Base-by-base conservation (phyloP, 768 basidiomycete genomes). In the Tremella fuciformis region DNA sequence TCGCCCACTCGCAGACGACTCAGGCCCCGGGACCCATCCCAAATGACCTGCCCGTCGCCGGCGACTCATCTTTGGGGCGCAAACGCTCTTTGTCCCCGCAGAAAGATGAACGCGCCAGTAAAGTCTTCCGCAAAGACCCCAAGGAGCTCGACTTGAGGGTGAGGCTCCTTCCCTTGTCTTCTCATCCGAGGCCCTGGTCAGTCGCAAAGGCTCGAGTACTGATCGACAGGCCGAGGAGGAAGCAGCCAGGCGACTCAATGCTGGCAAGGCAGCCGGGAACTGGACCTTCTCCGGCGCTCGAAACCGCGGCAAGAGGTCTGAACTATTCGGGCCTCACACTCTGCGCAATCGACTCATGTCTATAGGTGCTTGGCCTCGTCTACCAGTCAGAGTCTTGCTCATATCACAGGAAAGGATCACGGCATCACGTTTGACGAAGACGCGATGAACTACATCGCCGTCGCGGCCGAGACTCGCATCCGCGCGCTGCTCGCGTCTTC, bases 221-320 rank as follows among this genome's bases (percentile, higher is more conserved):
- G 42, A 46, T 22, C 42, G 3, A 9, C 48, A 72, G 70, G 70
- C 70, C 0, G 70, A 72, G 41, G 70, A 69, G 54, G 70, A 72
- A 34, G 65, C 67, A 37, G 59, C 65, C 13, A 51, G 70, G 18
- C 50, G 70, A n/a, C 39, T 62, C 8, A 68, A 71, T 50, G 65
- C 63, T 11, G 60, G 63, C n/a, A 59, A 56, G 39, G 44, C 55
- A 9, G 55, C 15, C 22, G 21, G 49, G 1, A 60, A 53, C 19
- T 29, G 41, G 13, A 38, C 44, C 6, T 60, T 57, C 29, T 52
- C 47, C 15, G 63, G 67, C 3, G 47, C 48, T n/a, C 57, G 54
- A 7, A 57, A 52, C 37, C 56, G 64, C 52, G 66, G 53, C 0
- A 66, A 66, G 57, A 40, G 46, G 38, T 64, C 60, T n/a, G 70